Base-by-base conservation (phyloP, 257 asterid species). In the Forsythia suspensa region DNA sequence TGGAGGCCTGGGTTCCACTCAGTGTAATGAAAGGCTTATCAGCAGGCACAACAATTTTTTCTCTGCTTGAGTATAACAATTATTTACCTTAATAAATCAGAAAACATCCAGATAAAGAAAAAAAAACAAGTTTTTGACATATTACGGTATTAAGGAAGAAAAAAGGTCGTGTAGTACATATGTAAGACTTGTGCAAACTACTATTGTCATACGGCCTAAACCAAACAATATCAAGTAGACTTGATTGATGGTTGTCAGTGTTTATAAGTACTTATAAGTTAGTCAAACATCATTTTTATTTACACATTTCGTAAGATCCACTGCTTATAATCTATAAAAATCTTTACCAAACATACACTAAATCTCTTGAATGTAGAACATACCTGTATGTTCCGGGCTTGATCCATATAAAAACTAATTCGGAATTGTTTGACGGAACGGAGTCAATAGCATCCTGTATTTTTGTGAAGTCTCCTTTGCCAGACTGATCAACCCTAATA, bases 381-480 rank as follows among this genome's bases (percentile, higher is more conserved):
- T 38, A 88, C 90, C 89, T 83, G 82, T 89, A 89, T 13, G 79
- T 77, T 24, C 89, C 92, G 0, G 92, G 89, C 84, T 89, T 89
- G 48, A 89, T 59, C 85, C 79, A 80, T 36, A 89, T 83, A 65
- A 86, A 89, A 13, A 76, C 38, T 0, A 85, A 15, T 1, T 83
- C 88, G 0, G 88, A 46, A n/a, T 87, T 89, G 69, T 85, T 85
- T 0, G 85, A 76, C 2, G 89, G 89, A 42, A 85, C 86, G 37
- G 85, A 83, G 79, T 89, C 85, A 74, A 89, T 82, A 68, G 91
- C 92, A 4, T 89, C 90, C 68, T 89, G 91, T 44, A 89, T 87
- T 6, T 59, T 87, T 5, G 46, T 74, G 24, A 13, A 89, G 71
- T 89, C 88, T 3, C 88, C 92, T 0, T 65, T 38, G 8, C 88